phyloP scores from a whole-genome alignment of 768 basidiomycete genomes.

The Lactarius vividus region DNA sequence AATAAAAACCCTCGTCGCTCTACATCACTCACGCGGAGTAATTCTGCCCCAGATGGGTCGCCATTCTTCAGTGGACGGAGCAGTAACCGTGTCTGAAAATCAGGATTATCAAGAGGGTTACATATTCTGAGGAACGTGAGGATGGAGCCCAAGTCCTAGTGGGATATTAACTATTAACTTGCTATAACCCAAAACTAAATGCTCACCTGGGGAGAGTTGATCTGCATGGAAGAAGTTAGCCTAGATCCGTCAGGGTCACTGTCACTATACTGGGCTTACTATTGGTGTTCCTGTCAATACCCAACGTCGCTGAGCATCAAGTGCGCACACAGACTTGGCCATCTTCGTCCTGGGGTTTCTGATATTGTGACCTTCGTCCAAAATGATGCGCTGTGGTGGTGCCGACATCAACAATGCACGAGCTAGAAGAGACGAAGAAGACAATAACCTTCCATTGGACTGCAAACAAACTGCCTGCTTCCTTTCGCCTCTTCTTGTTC shows the following conservation, averaged over 20 bases:
- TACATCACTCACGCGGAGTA: slow-evolving; percentile 54
- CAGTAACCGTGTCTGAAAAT: slow-evolving; percentile 77
- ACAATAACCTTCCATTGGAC: slow-evolving; percentile 75
- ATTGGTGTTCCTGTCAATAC: slow-evolving; percentile 85
- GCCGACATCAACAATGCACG: not conserved
- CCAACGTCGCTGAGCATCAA: slow-evolving; percentile 75
- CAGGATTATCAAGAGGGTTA: slow-evolving; percentile 75
- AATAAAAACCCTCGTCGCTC: not conserved
- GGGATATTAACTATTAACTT: not conserved
- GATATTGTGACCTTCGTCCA: slow-evolving; percentile 89
- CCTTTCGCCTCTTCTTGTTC: slow-evolving; percentile 63
- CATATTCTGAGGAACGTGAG: slow-evolving; percentile 86
- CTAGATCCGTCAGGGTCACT: not conserved
- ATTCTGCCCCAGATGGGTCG: slow-evolving; percentile 60
- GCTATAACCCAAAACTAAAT: not conserved
- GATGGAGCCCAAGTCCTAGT: slow-evolving; percentile 84
- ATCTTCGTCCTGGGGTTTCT: slow-evolving; percentile 87
- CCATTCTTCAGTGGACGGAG: slow-evolving; percentile 75
- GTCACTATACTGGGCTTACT: slow-evolving; percentile 44
- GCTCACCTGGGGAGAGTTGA: slow-evolving; percentile 70
- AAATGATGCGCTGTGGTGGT: slow-evolving; percentile 57
- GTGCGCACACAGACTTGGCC: slow-evolving; percentile 60
- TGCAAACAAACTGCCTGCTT: slow-evolving; percentile 55
- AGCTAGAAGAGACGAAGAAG: not conserved
- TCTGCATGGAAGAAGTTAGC: slow-evolving; percentile 40